Conservation (phyloP, 2,329 filamentous ascomycete species). For the Fusarium fujikuroi region DNA sequence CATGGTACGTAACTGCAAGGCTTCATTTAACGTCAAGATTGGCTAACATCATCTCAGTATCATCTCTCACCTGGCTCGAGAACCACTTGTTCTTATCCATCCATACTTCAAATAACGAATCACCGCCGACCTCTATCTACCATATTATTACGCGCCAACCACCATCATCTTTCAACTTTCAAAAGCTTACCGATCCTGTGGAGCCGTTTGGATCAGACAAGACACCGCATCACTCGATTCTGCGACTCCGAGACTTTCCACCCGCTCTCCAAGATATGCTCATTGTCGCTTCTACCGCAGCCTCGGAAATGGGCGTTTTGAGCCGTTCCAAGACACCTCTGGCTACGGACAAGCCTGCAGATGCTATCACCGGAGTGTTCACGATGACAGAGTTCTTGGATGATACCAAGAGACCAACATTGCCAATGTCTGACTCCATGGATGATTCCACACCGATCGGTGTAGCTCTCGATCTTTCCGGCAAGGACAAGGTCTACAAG, state of each 20-base stretch:
- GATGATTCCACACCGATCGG: slow-evolving; percentile 83
- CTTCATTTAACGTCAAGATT: neutral
- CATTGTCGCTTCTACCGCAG: slow-evolving; percentile 83
- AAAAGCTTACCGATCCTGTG: slow-evolving; percentile 79
- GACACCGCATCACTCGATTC: slow-evolving; percentile 79
- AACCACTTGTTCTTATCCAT: slow-evolving; percentile 86
- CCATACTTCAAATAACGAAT: slow-evolving; percentile 73
- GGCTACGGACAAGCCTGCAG: slow-evolving; percentile 67
- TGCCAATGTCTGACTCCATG: slow-evolving; percentile 73
- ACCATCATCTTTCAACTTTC: slow-evolving; percentile 72
- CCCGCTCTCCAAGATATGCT: slow-evolving; percentile 84
- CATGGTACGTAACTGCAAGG: slow-evolving; percentile 67
- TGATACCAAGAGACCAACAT: slow-evolving; percentile 78
- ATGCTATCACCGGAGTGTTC: slow-evolving; percentile 73
- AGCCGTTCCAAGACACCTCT: slow-evolving; percentile 78
- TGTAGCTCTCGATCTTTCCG: slow-evolving; percentile 83
- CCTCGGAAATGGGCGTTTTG: slow-evolving; percentile 81
- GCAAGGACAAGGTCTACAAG: slow-evolving; percentile 78
- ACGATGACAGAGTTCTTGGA: slow-evolving; percentile 77
- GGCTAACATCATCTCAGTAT: slow-evolving; percentile 62
- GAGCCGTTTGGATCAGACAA: slow-evolving; percentile 74
- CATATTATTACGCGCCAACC: slow-evolving; percentile 79
- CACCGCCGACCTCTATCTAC: slow-evolving; percentile 74
- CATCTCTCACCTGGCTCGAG: slow-evolving; percentile 87
- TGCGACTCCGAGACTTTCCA: slow-evolving; percentile 81